Base-by-base conservation (phyloP, 2,329 filamentous ascomycete genomes). In the Macrophomina phaseolina region DNA sequence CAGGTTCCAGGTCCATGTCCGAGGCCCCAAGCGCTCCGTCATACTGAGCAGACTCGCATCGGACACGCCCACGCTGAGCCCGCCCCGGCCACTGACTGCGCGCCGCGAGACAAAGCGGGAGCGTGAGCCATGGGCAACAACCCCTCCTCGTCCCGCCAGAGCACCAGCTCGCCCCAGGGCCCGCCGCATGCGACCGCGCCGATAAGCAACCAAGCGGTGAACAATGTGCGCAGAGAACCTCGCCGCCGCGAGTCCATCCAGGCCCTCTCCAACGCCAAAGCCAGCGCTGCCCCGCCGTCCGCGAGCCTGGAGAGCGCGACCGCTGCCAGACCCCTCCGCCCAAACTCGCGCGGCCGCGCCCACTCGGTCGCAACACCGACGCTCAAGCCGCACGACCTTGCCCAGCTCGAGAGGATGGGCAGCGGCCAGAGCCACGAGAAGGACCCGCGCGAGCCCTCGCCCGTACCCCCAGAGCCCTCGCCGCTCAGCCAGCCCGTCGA, bases 201-300 rank as follows among this genome's bases (percentile, higher is more conserved):
- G 49, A 67, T 55, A 68, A 64, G 46, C 60, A 68, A 45, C 69
- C 65, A 61, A 70, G 65, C 65, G 70, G 69, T 70, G 71, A 69
- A 70, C 74, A 64, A 71, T 61, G 67, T 68, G 64, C 69, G 68
- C 53, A 71, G 67, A 67, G 74, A 75, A 52, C 75, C 77, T 48
- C 76, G 76, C 55, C 72, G 79, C 38, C 73, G 79, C 60, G 78
- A 79, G 71, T 77, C 75, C 55, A 79, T 81, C 68, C 79, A 79
- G 71, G 76, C 77, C 23, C 72, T 80, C 56, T 74, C 73, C 68
- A 66, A 69, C 28, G 74, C 73, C 63, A 78, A 79, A 70, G 74
- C 76, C 34, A 76, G 73, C 52, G 74, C 77, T 11, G 78, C 77
- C 63, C 78, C 78, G 63, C 77, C 77, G 2, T 76, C 74, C 8